Evolutionary conservation across 176 grass and related monocot species (phyloP).

Genomic region (Saccharum spontaneum): DNA sequence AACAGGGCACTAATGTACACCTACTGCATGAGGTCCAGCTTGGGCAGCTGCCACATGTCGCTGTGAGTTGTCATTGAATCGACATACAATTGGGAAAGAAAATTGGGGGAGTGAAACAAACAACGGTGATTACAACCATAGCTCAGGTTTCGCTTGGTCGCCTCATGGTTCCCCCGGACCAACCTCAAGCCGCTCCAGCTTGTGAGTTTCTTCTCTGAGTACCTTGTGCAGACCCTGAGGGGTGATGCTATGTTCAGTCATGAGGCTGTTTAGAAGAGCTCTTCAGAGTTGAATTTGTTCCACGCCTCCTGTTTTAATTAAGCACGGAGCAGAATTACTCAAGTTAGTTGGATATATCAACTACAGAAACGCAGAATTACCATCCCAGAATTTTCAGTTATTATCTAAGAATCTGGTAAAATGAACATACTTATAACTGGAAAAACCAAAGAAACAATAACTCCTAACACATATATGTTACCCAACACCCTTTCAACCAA

Average conservation of each 20-base stretch:
- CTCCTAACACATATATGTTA: not conserved
- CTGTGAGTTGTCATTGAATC: constrained; percentile 33
- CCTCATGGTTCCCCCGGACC: not conserved
- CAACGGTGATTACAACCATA: not conserved
- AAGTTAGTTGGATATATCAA: not conserved
- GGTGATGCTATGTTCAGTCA: not conserved
- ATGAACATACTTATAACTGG: not conserved
- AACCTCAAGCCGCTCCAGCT: not conserved
- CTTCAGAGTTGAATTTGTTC: constrained; percentile 79
- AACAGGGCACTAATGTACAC: constrained; percentile 41
- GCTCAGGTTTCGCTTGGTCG: constrained; percentile 26
- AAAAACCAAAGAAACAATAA: constrained; percentile 1
- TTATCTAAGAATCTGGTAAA: not conserved
- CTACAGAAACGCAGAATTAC: not conserved
- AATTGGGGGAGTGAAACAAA: constrained; percentile 10
- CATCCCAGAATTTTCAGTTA: not conserved
- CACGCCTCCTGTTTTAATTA: constrained; percentile 64
- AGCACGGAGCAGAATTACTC: constrained; percentile 9
- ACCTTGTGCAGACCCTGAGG: constrained; percentile 16
- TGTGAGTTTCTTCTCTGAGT: not conserved
- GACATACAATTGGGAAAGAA: constrained; percentile 16
- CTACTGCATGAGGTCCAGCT: constrained; percentile 27
- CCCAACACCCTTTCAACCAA: not conserved
- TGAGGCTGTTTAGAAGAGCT: constrained; percentile 48
- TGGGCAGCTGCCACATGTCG: constrained; percentile 20